Base-by-base conservation (phyloP, 192 early-diverging fungal genomes). In the Kickxella alabastrina region DNA sequence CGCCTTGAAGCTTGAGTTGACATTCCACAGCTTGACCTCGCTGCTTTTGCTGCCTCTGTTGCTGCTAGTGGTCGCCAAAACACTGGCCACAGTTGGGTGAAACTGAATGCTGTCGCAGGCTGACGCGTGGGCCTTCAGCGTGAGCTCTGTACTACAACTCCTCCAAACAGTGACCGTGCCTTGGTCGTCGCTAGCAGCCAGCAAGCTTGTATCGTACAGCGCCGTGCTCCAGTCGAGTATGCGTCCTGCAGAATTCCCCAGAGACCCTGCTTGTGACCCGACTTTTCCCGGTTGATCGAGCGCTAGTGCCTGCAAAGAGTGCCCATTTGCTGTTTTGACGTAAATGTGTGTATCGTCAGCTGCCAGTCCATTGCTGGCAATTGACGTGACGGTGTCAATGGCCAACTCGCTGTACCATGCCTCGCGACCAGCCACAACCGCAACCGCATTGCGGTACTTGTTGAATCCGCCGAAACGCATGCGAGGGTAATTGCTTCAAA, bases 391-490 rank as follows among this genome's bases (percentile, higher is more conserved):
- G n/a, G 60, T 28, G 43, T 68, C 61, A 5, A 59, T n/a, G 1
- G 56, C 19, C 25, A 75, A 56, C 55, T 63, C 71, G 52, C 59
- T 51, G 50, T 75, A 56, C 71, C 72, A 75, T 3, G 50, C 34
- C 41, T 68, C 72, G 24, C 65, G 72, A 8, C 43, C 49, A 7
- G 60, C 34, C 13, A 57, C 56, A 10, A 60, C 49, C 10, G 65
- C 72, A 36, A 39, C 29, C 9, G 72, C 65, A 44, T 67, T 75
- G 28, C 72, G 55, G 43, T 63, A 75, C 37, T 58, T 68, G 72
- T 64, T 75, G 42, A 64, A 43, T 14, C 45, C 46, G 10, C 55
- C 56, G n/a, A 68, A 18, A 18, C 60, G 60, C 72, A 75, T 75
- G 22, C 9, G n/a, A 13, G 15, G 14, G n/a, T 26, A 44, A 13